phyloP scores from a whole-genome alignment of 768 basidiomycete genomes.

The Saitozyma podzolica region DNA sequence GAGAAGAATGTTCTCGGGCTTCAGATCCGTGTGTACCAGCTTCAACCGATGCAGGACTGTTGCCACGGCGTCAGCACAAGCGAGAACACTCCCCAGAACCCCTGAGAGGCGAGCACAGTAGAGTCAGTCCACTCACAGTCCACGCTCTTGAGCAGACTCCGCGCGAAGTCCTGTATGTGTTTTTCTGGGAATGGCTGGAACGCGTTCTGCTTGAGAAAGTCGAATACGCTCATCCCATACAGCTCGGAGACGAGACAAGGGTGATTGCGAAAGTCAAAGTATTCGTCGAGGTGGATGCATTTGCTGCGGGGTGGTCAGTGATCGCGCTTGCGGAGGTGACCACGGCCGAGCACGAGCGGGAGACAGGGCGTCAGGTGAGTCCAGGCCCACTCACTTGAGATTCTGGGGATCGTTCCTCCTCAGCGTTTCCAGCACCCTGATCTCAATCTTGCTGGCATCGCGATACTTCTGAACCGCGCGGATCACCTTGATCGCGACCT shows the following conservation, averaged over 20 bases:
- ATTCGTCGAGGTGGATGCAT: constrained; percentile 92
- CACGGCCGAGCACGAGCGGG: constrained; percentile 21
- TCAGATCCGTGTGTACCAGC: constrained; percentile 95
- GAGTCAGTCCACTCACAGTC: constrained; percentile 67
- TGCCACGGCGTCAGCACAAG: constrained; percentile 1
- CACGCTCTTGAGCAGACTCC: constrained; percentile 85
- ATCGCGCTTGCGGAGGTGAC: not conserved
- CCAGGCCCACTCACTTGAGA: constrained; percentile 66
- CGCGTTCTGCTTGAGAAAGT: constrained; percentile 96
- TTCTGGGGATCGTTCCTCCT: constrained; percentile 85
- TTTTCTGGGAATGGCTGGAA: constrained; percentile 94
- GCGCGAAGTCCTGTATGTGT: constrained; percentile 95
- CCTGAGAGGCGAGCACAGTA: not conserved
- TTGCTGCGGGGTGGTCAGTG: constrained; percentile 58
- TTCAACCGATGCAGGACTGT: constrained; percentile 86
- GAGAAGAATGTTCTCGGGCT: constrained; percentile 97
- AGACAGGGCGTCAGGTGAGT: constrained; percentile 17
- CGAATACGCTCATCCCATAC: constrained; percentile 95
- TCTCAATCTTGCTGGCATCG: constrained; percentile 97
- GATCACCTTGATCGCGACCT: constrained; percentile 98
- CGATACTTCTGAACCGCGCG: constrained; percentile 98
- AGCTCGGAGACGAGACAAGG: constrained; percentile 96
- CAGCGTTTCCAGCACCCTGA: constrained; percentile 87
- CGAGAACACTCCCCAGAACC: not conserved
- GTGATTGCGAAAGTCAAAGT: constrained; percentile 97